These are phyloP conservation scores for Leishmania martiniquensis DNA, from an alignment of 208 protist species.

Conservation along the genomic window DNA sequence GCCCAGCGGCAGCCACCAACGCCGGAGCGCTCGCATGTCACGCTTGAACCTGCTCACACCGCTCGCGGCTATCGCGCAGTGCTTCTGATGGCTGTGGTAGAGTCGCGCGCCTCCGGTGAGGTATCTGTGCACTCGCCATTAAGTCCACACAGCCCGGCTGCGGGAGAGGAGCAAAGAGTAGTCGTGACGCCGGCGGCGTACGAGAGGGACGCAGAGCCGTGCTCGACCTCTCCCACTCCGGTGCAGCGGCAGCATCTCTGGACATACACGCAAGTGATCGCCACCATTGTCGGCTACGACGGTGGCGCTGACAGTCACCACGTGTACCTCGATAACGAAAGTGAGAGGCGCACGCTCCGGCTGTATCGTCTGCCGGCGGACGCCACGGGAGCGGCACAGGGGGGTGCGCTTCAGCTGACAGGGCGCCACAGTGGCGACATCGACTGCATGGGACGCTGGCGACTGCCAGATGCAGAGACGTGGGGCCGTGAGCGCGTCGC, in stretches of 20 bases:
- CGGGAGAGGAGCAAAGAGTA: neutral
- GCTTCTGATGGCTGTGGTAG: slow-evolving; percentile 16
- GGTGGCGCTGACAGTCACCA: slow-evolving; percentile 50
- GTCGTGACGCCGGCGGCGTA: neutral
- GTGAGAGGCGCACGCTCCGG: slow-evolving; percentile 25
- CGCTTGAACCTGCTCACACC: slow-evolving; percentile 26
- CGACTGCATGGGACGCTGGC: slow-evolving; percentile 7
- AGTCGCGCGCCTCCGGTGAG: neutral
- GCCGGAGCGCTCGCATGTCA: neutral
- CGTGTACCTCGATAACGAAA: slow-evolving; percentile 28
- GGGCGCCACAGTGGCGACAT: neutral
- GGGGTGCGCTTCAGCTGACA: neutral
- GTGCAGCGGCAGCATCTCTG: neutral
- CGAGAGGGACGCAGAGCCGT: neutral
- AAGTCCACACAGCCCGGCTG: neutral
- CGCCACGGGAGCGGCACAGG: neutral
- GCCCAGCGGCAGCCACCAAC: neutral
- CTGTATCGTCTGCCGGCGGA: slow-evolving; percentile 20
- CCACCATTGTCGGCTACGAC: slow-evolving; percentile 71
- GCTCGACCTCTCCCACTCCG: neutral
- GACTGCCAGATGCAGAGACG: slow-evolving; percentile 29
- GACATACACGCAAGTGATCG: slow-evolving; percentile 16
- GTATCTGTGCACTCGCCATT: neutral
- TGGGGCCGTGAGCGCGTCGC: slow-evolving; percentile 29
- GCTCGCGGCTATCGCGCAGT: slow-evolving; percentile 36